A percentile compares a stretch with the other conserved stretches of the same genome.
These are phyloP conservation scores for Ustilago hordei DNA, from an alignment of 1,284 basidiomycete species.

Conservation along the genomic window DNA sequence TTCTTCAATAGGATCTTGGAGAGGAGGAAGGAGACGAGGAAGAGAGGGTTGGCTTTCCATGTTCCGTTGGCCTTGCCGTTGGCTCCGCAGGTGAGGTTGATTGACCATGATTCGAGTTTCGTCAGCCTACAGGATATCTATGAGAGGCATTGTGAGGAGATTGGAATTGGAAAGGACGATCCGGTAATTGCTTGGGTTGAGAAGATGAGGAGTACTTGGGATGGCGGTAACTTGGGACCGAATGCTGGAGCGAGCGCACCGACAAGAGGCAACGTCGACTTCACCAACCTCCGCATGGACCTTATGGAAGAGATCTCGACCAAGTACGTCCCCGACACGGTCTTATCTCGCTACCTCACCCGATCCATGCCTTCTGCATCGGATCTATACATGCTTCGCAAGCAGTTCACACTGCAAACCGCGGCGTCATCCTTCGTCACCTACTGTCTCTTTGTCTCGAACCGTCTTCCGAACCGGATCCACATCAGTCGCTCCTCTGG, in stretches of 20 bases:
- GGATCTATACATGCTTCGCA: conserved; percentile 96
- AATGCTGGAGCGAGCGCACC: neutral
- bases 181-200: conserved; percentile 72
- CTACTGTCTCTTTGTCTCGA: conserved; percentile 85
- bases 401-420: conserved; percentile 92
- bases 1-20: conserved; percentile 80
- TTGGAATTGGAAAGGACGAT: conserved; percentile 86
- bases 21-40: conserved; percentile 87
- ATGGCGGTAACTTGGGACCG: conserved; percentile 23
- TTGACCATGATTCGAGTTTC: conserved; percentile 92
- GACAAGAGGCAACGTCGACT: conserved; percentile 72
- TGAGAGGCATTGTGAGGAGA: conserved; percentile 85
- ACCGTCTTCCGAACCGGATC: conserved; percentile 86
- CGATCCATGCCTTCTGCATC: conserved; percentile 84
- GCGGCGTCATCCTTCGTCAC: conserved; percentile 93
- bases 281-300: conserved; percentile 83
- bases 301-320: conserved; percentile 88
- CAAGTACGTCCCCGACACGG: conserved; percentile 91
- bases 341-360: conserved; percentile 90
- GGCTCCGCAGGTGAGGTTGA: conserved; percentile 83
- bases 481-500: conserved; percentile 80
- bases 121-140: conserved; percentile 92
- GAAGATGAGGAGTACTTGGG: conserved; percentile 66
- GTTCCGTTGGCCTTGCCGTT: conserved; percentile 88
- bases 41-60: conserved; percentile 91